Evolutionary conservation across 1,284 basidiomycete species (phyloP), one percentile per base, ranked within the genome.

Genomic region (Polyporus tsugae): DNA sequence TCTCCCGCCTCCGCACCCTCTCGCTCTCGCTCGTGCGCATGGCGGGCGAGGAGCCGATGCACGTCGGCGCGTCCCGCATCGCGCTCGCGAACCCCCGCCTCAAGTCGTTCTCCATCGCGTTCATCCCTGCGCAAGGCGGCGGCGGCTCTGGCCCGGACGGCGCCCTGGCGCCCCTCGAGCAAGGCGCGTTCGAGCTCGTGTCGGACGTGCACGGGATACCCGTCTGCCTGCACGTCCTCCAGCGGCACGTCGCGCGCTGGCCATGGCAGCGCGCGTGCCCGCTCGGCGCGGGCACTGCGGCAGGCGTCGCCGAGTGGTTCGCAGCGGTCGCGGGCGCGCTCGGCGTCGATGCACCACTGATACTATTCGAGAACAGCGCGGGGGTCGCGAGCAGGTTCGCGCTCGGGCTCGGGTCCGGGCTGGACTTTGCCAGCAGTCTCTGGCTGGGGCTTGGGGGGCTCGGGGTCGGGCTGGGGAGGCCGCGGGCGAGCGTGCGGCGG

Each of bases 31-130:
- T 92, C 57, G 90, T 93, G 66, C 85, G 84, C 74, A 87, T 87
- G 69, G 85, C 87, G n/a, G 87, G 89, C 49, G 91, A 91, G 73
- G 86, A 87, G 68, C 77, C 86, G 0, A 84, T 92, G 63, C 78
- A 84, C 15, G 75, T 80, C 29, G 89, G 89, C 66, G 91, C 91
- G 10, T 77, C 82, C 4, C 85, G 85, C 42, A 87, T 93, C 68
- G 90, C 90, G 29, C 85, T 82, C 71, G 80, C 82, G 35, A 91
- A 91, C 74, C 91, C 91, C 0, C 89, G 89, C 39, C 80, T 93
- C 17, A 78, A 81, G 36, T 79, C 82, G n/a, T 92, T 92, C 79
- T 83, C 84, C 7, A 83, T 93, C 66, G 86, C 84, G 15, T 90
- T 88, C 80, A 85, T 90, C 69, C 85, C 86, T 19, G 42, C 78